Percentiles rank a stretch among this genome's conserved stretches.
phyloP scores from a whole-genome alignment of 2,329 filamentous ascomycete genomes.

The Epicoccum nigrum region DNA sequence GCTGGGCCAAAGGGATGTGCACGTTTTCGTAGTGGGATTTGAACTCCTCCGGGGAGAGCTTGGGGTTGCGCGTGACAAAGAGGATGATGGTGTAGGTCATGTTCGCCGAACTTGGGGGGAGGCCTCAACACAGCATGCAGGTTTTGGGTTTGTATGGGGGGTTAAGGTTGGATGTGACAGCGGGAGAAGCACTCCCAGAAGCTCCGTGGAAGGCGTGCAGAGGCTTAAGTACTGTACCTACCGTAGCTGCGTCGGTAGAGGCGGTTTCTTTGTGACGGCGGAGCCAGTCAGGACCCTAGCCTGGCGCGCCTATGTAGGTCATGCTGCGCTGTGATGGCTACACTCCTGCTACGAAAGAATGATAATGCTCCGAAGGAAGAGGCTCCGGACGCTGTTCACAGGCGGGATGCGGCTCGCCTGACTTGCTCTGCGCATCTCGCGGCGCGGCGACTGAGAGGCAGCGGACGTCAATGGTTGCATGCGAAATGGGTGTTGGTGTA shows the following conservation, averaged over 20 bases:
- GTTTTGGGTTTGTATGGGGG: too few species aligned
- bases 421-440: not conserved
- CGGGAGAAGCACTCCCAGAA: constrained; percentile 18
- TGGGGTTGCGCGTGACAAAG: constrained; percentile 32
- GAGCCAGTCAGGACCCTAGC: constrained; percentile 5
- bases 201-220: constrained; percentile 12
- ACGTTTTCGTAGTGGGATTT: constrained; percentile 35
- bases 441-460: constrained; percentile 1
- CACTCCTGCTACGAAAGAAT: too few species aligned
- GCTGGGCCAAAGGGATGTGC: constrained; percentile 34
- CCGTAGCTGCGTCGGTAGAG: not conserved
- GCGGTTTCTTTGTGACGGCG: not conserved
- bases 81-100: constrained; percentile 37
- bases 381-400: constrained; percentile 8
- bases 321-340: constrained; percentile 1
- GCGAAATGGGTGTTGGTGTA: not conserved
- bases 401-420: constrained; percentile 7
- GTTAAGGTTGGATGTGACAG: constrained; percentile 10
- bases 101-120: not conserved
- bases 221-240: constrained; percentile 7
- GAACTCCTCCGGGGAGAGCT: constrained; percentile 34
- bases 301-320: not conserved
- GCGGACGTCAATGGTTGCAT: not conserved
- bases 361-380: constrained; percentile 11
- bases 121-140: too few species aligned